Conservation (phyloP, 2,329 filamentous ascomycete genomes). For the Magnaporthiopsis incrustans region DNA sequence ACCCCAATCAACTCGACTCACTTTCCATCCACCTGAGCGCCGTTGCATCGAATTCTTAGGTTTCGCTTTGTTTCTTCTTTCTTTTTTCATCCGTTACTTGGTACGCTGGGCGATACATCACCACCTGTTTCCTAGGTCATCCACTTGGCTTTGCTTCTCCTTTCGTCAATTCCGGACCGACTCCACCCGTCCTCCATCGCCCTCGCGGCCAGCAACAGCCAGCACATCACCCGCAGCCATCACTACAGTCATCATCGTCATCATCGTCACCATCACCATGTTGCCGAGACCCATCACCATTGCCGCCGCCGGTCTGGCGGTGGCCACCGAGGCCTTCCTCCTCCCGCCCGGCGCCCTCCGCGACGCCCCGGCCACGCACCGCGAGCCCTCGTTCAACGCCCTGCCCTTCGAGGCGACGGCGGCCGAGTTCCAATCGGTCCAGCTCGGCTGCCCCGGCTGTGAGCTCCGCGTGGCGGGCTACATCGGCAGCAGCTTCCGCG, state of each 20-base stretch:
- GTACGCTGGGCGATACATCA: conserved; percentile 2
- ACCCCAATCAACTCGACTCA: not conserved
- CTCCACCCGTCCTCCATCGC: not conserved
- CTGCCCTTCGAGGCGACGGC: conserved; percentile 24
- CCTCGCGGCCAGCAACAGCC: not conserved
- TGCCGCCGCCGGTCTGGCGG: conserved; percentile 29
- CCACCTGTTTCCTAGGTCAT: not conserved
- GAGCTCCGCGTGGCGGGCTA: conserved; percentile 26
- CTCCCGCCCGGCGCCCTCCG: conserved; percentile 41
- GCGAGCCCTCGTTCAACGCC: conserved; percentile 25
- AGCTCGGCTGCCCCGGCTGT: conserved; percentile 47
- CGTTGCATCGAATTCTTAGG: not conserved
- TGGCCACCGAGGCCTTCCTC: conserved; percentile 36
- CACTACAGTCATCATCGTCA: not conserved
- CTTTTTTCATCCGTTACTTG: not conserved
- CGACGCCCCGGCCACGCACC: conserved; percentile 26
- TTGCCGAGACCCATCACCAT: conserved; percentile 26
- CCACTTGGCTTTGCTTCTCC: not conserved
- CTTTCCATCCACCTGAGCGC: not conserved
- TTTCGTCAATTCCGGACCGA: not conserved
- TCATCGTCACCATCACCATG: not conserved
- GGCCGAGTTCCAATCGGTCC: conserved; percentile 30
- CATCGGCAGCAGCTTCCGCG: conserved; percentile 16
- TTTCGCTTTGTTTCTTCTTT: not conserved
- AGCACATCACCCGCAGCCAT: not conserved